Base-by-base conservation (phyloP, 1,139 yeast species). In the Geotrichum cucujoidarum region DNA sequence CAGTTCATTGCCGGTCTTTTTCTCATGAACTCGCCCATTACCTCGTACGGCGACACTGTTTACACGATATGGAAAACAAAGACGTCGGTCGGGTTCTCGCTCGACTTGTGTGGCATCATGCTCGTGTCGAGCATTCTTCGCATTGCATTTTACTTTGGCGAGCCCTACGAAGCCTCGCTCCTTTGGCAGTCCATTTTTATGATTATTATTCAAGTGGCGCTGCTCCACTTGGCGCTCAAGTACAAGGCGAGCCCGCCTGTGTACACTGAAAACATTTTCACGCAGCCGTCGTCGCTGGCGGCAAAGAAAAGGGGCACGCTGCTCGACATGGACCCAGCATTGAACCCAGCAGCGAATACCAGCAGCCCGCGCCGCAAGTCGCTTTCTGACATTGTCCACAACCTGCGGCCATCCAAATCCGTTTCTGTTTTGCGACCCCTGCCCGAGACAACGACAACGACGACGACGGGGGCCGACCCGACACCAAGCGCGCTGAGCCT, bases 41-140 rank as follows among this genome's bases (percentile, higher is more conserved):
- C 88, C 52, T 85, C 95, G 6, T 89, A 89, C 60, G 95, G 95
- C 1, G 78, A 94, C 21, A 87, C 96, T 0, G 77, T 89, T 37
- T 70, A 79, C 48, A 75, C 85, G 53, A 87, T 89, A 14, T 75
- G 80, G 57, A 70, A 74, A 44, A 76, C 77, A 38, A 71, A 79
- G 60, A 75, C 89, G 1, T 77, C 92, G 1, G 73, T 77, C 30
- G 97, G 97, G 25, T 88, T 88, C 62, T 82, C 94, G 6, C 72
- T 88, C 20, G 97, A 89, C 64, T 84, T 89, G 13, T 89, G 96
- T 67, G 92, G 90, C 14, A 86, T 95, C 10, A 88, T 89, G 95
- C 65, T 89, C 52, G 73, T 87, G 57, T 84, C 95, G 1, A 78
- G 88, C 42, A 77, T 82, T 4, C 67, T 88, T 38, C 73, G 95